These are phyloP conservation scores for Scedosporium aurantiacum DNA, from an alignment of 2,329 filamentous ascomycete genomes.

Conservation along the genomic window DNA sequence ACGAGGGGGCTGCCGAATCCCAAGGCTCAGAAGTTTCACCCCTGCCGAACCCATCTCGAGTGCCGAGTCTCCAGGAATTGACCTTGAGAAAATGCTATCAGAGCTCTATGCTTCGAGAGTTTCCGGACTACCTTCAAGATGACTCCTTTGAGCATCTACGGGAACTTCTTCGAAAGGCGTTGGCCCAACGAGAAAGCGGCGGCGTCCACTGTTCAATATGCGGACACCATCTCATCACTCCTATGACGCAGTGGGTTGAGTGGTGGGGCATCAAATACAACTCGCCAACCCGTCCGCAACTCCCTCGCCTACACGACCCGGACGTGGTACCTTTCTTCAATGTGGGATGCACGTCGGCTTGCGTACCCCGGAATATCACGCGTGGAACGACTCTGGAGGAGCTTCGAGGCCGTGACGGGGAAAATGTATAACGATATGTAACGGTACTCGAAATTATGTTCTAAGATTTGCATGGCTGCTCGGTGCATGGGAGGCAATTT, in stretches of 20 bases:
- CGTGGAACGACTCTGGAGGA: constrained; percentile 4
- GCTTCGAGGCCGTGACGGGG: not conserved
- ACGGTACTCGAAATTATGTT: not conserved
- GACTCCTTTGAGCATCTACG: constrained; percentile 26
- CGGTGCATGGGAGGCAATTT: constrained; percentile 5
- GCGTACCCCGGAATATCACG: constrained; percentile 5
- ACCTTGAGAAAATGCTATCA: constrained; percentile 35
- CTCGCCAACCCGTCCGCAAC: not conserved
- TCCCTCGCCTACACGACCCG: not conserved
- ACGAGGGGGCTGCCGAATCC: not conserved
- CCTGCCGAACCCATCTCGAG: constrained; percentile 16
- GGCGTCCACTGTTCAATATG: constrained; percentile 43
- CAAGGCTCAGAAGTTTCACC: not conserved
- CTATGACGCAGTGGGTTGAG: constrained; percentile 50
- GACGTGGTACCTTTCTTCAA: constrained; percentile 10
- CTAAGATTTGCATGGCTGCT: not conserved
- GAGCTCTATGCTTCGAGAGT: constrained; percentile 28
- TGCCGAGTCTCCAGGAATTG: constrained; percentile 40
- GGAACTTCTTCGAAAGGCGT: constrained; percentile 27
- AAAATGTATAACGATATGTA: constrained; percentile 6
- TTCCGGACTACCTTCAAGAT: constrained; percentile 31
- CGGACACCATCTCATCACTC: constrained; percentile 33
- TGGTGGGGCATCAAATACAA: constrained; percentile 32
- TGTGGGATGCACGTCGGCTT: constrained; percentile 10
- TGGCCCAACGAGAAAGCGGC: constrained; percentile 32